These are phyloP conservation scores for Cercospora berteroae DNA, from an alignment of 2,329 filamentous ascomycete genomes.

Conservation along the genomic window DNA sequence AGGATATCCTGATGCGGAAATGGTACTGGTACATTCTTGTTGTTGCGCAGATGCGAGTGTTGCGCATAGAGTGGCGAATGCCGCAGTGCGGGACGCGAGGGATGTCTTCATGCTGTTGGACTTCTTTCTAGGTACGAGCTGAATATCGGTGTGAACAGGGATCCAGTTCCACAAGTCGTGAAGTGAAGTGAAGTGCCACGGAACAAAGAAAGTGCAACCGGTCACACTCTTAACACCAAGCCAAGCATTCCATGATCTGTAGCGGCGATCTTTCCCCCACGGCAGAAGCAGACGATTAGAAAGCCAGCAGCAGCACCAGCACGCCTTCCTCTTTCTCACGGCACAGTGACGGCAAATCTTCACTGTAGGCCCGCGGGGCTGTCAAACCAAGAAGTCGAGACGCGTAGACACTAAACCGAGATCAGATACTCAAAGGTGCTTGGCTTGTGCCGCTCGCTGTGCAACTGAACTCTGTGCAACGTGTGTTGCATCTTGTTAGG, in stretches of 20 bases:
- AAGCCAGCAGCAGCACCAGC: background rate
- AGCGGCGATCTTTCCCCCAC: slow-evolving; percentile 1
- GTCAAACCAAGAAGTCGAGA: background rate
- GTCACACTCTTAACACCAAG: background rate
- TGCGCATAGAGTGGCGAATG: background rate
- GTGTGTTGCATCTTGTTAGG: background rate
- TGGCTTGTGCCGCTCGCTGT: background rate
- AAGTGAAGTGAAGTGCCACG: background rate
- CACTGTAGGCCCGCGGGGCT: background rate
- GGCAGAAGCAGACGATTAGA: background rate
- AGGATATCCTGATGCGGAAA: slow-evolving; percentile 30
- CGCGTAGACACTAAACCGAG: background rate
- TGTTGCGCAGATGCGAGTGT: slow-evolving; percentile 8
- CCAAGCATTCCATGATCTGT: slow-evolving; percentile 3
- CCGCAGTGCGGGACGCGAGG: background rate
- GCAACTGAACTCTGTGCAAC: background rate
- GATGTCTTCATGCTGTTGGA: background rate
- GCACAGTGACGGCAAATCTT: background rate
- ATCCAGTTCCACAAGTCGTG: background rate
- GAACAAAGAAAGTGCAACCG: background rate
- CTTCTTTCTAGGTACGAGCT: background rate
- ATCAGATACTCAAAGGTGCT: background rate
- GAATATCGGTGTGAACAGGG: background rate
- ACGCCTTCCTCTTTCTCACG: background rate
- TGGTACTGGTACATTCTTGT: slow-evolving; percentile 9